Percentiles rank a stretch among this genome's conserved stretches.
Conservation (phyloP, 768 basidiomycete genomes). For the Leccinum pellstonianum region DNA sequence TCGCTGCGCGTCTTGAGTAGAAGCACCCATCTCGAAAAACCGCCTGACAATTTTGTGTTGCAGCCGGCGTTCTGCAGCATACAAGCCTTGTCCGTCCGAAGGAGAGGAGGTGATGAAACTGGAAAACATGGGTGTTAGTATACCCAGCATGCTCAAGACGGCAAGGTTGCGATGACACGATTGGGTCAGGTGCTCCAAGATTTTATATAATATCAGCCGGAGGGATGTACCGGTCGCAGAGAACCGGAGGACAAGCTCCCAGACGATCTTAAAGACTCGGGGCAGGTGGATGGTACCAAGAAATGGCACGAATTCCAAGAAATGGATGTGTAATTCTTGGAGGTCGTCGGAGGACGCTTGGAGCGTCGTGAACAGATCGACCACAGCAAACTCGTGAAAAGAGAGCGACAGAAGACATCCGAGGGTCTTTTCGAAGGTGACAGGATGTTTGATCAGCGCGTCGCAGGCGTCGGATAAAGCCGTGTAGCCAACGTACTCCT, state of each 20-base stretch:
- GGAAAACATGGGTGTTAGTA: conserved; percentile 50
- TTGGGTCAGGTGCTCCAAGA: conserved; percentile 60
- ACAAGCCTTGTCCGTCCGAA: conserved; percentile 13
- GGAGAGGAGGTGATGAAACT: conserved; percentile 22
- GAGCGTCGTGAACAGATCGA: conserved; percentile 53
- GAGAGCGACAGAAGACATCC: conserved; percentile 71
- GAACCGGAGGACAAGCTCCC: conserved; percentile 44
- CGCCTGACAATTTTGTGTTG: conserved; percentile 62
- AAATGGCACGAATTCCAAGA: conserved; percentile 40
- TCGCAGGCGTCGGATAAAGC: conserved; percentile 60
- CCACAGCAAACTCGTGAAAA: conserved; percentile 59
- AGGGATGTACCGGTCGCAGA: conserved; percentile 38
- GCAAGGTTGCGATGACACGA: conserved; percentile 70
- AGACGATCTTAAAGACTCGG: conserved; percentile 59
- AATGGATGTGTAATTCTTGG: conserved; percentile 40
- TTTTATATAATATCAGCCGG: conserved; percentile 55
- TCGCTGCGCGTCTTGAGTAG: conserved; percentile 57
- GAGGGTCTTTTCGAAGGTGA: conserved; percentile 52
- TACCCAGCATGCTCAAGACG: conserved; percentile 56
- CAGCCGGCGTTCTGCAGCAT: conserved; percentile 46
- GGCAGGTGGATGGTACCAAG: conserved; percentile 56
- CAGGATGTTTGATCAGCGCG: conserved; percentile 46
- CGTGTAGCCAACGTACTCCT: conserved; percentile 57
- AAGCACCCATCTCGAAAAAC: conserved; percentile 75
- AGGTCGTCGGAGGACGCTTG: conserved; percentile 36